These are phyloP conservation scores for Ceratobasidium sp. DNA, from an alignment of 1,284 basidiomycete genomes.

Conservation along the genomic window DNA sequence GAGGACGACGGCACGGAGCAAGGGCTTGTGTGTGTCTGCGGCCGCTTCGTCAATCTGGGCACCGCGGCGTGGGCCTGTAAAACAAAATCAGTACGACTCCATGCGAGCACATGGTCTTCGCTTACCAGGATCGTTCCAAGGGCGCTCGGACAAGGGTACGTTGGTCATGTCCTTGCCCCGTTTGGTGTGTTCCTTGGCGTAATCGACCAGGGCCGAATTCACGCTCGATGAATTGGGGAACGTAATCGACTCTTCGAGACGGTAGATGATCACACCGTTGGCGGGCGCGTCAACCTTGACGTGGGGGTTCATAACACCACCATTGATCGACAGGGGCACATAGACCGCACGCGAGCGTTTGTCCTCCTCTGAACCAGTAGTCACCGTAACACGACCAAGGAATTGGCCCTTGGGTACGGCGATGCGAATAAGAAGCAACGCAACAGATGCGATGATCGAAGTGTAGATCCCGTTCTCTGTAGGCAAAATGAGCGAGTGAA, in stretches of 20 bases:
- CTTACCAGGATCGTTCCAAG: constrained; percentile 76
- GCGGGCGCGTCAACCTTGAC: constrained; percentile 79
- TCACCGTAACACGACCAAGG: constrained; percentile 78
- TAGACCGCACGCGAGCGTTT: constrained; percentile 76
- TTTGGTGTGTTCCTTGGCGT: constrained; percentile 79
- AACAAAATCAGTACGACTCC: not conserved
- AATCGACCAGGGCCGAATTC: constrained; percentile 79
- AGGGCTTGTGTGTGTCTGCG: constrained; percentile 66
- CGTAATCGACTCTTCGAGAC: constrained; percentile 91
- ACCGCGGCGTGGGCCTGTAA: constrained; percentile 73
- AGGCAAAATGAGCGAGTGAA: constrained; percentile 43
- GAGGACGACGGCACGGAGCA: constrained; percentile 84
- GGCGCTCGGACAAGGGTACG: constrained; percentile 73
- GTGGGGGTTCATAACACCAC: constrained; percentile 69
- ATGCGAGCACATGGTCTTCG: not conserved
- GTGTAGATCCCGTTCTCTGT: constrained; percentile 97
- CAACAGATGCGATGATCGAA: constrained; percentile 81
- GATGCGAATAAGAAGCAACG: constrained; percentile 85
- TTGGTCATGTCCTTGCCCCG: constrained; percentile 76
- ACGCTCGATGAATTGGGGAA: constrained; percentile 90
- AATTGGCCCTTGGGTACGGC: constrained; percentile 93
- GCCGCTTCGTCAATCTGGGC: constrained; percentile 54
- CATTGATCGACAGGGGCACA: constrained; percentile 67
- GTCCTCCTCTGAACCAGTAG: constrained; percentile 51
- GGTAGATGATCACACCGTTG: constrained; percentile 90